Base-by-base conservation (phyloP, 371 early-diverging fungal genomes). In the Mortierella sp. region DNA sequence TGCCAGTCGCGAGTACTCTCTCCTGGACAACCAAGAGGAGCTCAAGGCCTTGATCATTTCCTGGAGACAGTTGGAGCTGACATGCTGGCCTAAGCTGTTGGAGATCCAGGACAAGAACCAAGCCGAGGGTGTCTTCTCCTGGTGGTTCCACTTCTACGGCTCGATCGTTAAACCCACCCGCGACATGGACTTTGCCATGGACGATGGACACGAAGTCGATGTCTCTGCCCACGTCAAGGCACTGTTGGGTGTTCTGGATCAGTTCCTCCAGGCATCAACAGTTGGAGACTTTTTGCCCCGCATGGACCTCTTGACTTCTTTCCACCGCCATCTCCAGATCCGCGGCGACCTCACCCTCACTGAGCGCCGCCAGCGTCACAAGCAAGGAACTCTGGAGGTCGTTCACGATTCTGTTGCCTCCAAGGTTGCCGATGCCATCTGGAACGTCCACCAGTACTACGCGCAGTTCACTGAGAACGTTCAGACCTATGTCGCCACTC, bases 21-120 rank as follows among this genome's bases (percentile, higher is more conserved):
- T 99, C 41, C 90, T 92, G 50, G 85, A 80, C 7, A 88, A 92
- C 70, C 93, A 96, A 63, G 91, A 93, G 14, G 92, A 93, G n/a
- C 85, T 97, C 2, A 93, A 92, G 4, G 52, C 73, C 1, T 75
- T 96, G 67, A 95, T 98, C 65, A 91, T 98, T 13, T 87, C 90
- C 16, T 99, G 98, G 98, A 90, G 99, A 70, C 95, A 97, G 86
- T 79, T 95, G 5, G 99, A 99, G 87, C 87, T 99, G 26, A 91
- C 92, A 58, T 90, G 94, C 79, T 99, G 99, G 99, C 94, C 94
- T 26, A 92, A 94, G 40, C 85, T 98, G 34, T 87, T 99, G 73
- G 90, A 90, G 34, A 89, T 94, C 40, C 96, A 98, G 85, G 95
- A 97, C 45, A 89, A 89, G 66, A 90, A 91, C 68, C 87, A 88